Evolutionary conservation across 495 filamentous ascomycete species (phyloP), one percentile per base, ranked within the genome.

Genomic region (Bacidia gigantensis): DNA sequence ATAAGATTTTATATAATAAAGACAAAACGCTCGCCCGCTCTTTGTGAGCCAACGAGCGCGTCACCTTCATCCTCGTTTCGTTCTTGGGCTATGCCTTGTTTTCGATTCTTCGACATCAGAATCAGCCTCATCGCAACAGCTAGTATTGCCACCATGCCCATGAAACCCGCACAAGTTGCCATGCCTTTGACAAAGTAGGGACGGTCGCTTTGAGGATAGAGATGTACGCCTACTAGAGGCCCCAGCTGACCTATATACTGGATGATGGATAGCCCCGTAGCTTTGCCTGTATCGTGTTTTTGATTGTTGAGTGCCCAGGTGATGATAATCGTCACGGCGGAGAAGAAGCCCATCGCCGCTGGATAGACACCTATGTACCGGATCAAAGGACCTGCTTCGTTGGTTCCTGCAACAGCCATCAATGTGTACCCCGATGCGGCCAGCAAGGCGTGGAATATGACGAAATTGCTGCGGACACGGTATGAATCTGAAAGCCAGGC

Each of bases 261-360:
- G 11, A 82, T 55, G 25, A 82, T 67, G 11, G 72, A 72, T 24
- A 82, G 70, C 41, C 77, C 77, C 0, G 76, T 72, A 0, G 78
- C 79, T 32, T 77, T 77, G 14, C 67, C 66, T 18, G 63, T 65
- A 45, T 79, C 73, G 14, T 70, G 72, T 44, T 65, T 60, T 24
- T 78, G 75, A 60, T 81, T 81, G 56, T 81, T 80, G 65, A 82
- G 71, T 17, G 75, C 78, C 78, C 78, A 81, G 40, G 78, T 81
- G 54, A 82, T 79, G 51, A 82, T 77, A 11, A 81, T 61, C 0
- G 79, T 79, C 53, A 81, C 72, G 11, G 71, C 71, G 11, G 74
- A 76, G 65, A 82, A 82, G 66, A 82, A 82, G 9, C 79, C 79
- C 1, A 69, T 63, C 10, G 66, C 66, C 9, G 78, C 77, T 1